Evolutionary conservation across 2,329 filamentous ascomycete species (phyloP).

Genomic region (Sclerotinia subarctica): DNA sequence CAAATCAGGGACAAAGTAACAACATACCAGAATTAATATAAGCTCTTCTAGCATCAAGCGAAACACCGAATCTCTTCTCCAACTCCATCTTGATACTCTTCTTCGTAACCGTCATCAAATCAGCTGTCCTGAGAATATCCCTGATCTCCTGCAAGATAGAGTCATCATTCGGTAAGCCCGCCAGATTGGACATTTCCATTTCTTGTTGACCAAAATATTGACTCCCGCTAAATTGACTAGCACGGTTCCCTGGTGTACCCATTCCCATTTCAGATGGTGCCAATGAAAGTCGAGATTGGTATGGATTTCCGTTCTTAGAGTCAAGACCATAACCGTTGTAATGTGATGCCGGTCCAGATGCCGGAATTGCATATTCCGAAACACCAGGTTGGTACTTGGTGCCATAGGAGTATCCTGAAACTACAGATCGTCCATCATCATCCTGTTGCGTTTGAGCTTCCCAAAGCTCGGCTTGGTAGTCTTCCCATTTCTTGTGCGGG

Average conservation of each 20-base stretch:
- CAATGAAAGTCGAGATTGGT: slow-evolving; percentile 71
- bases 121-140: slow-evolving; percentile 85
- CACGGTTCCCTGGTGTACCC: slow-evolving; percentile 40
- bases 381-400: slow-evolving; percentile 69
- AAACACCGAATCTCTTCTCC: slow-evolving; percentile 83
- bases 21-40: slow-evolving; percentile 90
- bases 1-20: not conserved
- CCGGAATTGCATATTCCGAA: slow-evolving; percentile 68
- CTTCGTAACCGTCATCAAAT: slow-evolving; percentile 98
- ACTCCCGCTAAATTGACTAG: slow-evolving; percentile 38
- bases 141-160: slow-evolving; percentile 89
- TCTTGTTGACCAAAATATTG: slow-evolving; percentile 61
- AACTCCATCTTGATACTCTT: slow-evolving; percentile 95
- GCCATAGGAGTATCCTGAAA: slow-evolving; percentile 91
- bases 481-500: slow-evolving; percentile 98
- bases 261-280: slow-evolving; percentile 61
- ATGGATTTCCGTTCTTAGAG: slow-evolving; percentile 36
- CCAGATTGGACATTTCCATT: slow-evolving; percentile 69
- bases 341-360: slow-evolving; percentile 49
- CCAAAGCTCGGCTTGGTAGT: slow-evolving; percentile 98
- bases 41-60: slow-evolving; percentile 79
- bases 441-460: slow-evolving; percentile 78
- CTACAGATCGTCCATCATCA: slow-evolving; percentile 75
- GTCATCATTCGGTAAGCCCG: slow-evolving; percentile 79
- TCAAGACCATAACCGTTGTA: slow-evolving; percentile 31